Conservation (phyloP, 352 stramenopile species). For the Phytopythium montanum region DNA sequence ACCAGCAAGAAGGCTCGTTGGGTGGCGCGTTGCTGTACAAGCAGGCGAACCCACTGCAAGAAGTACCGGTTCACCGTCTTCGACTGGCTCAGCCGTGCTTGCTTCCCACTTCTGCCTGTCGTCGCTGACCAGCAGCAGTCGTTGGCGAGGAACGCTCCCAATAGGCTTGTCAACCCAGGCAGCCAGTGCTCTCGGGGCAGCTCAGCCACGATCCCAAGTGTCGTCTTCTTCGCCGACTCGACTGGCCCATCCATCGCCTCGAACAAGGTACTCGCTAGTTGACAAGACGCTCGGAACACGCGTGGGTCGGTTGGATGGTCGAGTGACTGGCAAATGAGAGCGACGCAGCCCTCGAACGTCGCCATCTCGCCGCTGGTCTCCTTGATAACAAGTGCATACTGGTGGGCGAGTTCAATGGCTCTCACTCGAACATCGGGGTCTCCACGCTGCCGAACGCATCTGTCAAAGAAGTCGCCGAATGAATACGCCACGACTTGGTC, state of each 20-base stretch:
- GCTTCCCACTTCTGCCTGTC: not conserved
- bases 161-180: not conserved
- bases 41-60: not conserved
- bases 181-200: not conserved
- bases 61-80: not conserved
- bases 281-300: not conserved
- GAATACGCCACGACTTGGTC: conserved; percentile 1
- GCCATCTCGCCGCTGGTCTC: not conserved
- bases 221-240: not conserved
- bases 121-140: not conserved
- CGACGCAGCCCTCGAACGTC: not conserved
- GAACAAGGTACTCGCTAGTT: not conserved
- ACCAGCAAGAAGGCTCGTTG: not conserved
- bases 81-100: not conserved
- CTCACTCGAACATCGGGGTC: not conserved
- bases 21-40: not conserved
- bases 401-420: not conserved
- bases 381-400: not conserved
- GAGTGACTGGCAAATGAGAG: not conserved
- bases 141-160: not conserved
- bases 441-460: not conserved
- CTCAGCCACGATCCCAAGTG: not conserved
- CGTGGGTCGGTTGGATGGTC: not conserved
- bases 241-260: not conserved
- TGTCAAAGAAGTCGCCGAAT: not conserved